Conservation (phyloP, 176 grass and related monocot species). For the Puya raimondii region DNA sequence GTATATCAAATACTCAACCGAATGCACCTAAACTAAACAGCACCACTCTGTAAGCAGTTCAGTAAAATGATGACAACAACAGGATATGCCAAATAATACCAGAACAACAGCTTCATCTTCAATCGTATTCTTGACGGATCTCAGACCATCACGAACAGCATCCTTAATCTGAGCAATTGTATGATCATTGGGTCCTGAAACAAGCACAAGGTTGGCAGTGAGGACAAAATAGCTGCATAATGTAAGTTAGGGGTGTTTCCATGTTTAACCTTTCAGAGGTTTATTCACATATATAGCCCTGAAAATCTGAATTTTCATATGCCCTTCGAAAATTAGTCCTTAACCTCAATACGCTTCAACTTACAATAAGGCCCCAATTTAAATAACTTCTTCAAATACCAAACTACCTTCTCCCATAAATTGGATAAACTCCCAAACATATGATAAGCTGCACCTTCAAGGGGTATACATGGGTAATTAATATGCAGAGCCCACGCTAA, state of each 20-base stretch:
- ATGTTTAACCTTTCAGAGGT: too few relatives aligned
- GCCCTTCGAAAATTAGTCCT: too few relatives aligned
- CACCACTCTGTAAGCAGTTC: neutral
- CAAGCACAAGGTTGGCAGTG: neutral
- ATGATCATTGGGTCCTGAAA: conserved; percentile 93
- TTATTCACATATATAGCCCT: too few relatives aligned
- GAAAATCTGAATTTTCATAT: too few relatives aligned
- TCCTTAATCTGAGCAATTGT: conserved; percentile 99
- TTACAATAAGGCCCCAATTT: too few relatives aligned
- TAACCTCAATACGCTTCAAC: too few relatives aligned
- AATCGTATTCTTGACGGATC: conserved; percentile 86
- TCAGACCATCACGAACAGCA: conserved; percentile 84
- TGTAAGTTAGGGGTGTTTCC: neutral
- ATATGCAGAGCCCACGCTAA: too few relatives aligned
- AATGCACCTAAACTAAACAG: neutral
- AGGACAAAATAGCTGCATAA: neutral
- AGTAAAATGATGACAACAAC: neutral
- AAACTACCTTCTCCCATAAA: too few relatives aligned
- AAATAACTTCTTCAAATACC: too few relatives aligned
- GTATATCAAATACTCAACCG: neutral
- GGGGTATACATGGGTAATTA: too few relatives aligned
- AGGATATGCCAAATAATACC: conserved; percentile 38
- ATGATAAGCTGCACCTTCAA: too few relatives aligned
- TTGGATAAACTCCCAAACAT: too few relatives aligned
- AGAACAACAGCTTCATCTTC: conserved; percentile 92